Evolutionary conservation across 106 monocot species (phyloP), one percentile per base, ranked within the genome.

Genomic region (Platanthera guangdongensis): DNA sequence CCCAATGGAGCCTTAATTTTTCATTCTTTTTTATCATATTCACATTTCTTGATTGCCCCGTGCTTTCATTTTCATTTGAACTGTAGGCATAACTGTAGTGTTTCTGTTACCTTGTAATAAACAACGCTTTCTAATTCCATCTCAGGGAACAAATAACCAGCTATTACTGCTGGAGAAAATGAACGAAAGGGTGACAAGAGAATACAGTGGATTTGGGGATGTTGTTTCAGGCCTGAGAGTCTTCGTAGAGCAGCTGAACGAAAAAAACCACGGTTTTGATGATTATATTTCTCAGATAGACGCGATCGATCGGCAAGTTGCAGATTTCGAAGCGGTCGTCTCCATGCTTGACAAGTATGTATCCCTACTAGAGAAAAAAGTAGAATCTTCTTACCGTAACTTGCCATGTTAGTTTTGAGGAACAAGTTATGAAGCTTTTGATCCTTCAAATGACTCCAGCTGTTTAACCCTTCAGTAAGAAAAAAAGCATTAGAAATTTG

Each of bases 301-400:
- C 60, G 71, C 78, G 6, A 91, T 97, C 46, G 96, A 97, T 50
- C 80, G 82, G 39, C 93, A 97, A 82, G 87, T 96, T 4, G 86
- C 81, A 0, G 93, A 96, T 70, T 93, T 96, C 78, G 93, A 96
- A 78, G 96, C 91, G 50, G 96, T 87, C 6, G 85, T 96, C n/a
- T 91, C 90, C 6, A 87, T 93, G 93, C 96, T 96, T 22, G 91
- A 93, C 64, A 90, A 85, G 14, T 79, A 93, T 85, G 96, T 97
- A 28, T 68, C 78, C 46, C 75, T 87, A 65, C 78, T 97, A 62
- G 93, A 97, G 70, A 86, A 81, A 50, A 97, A 88, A 81, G 91
- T 97, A 18, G 75, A 80, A 71, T 79, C 80, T 54, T 78, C 78
- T 18, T 85, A 83, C 84, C 75, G 32, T 49, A 82, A 12, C 46